Percentiles rank a stretch among this genome's conserved stretches.
These are phyloP conservation scores for Adansonia rubrostipa DNA, from an alignment of 441 rosid genomes.

Conservation along the genomic window DNA sequence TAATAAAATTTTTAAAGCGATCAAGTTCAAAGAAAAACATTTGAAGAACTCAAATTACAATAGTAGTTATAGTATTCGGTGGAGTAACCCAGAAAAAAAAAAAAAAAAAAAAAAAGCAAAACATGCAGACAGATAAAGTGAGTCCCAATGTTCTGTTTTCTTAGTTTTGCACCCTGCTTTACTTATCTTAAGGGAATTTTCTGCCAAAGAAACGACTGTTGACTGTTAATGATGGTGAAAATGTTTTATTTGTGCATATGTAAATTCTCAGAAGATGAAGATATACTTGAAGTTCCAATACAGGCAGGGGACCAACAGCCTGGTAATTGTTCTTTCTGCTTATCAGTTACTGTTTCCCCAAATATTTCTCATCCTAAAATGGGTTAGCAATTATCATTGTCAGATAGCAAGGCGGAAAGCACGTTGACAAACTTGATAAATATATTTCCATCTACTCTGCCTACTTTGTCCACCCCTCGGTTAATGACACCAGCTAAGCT, in stretches of 20 bases:
- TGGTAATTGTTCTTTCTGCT: neutral
- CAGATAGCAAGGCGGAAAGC: neutral
- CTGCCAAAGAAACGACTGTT: neutral
- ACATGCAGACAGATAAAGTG: too few relatives aligned
- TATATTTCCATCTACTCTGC: constrained; percentile 30
- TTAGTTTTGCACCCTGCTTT: too few relatives aligned
- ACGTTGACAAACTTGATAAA: constrained; percentile 22
- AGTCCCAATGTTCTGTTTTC: too few relatives aligned
- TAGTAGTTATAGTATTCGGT: constrained; percentile 1
- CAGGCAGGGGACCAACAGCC: neutral
- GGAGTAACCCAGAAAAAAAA: too few relatives aligned
- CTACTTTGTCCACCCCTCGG: constrained; percentile 30
- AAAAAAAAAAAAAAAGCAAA: too few relatives aligned
- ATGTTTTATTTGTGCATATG: neutral
- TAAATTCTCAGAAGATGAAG: neutral
- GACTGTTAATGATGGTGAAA: neutral
- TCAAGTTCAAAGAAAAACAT: too few relatives aligned
- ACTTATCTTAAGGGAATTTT: neutral
- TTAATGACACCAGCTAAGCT: constrained; percentile 3
- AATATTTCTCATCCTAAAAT: neutral
- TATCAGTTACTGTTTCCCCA: neutral
- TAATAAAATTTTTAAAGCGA: too few relatives aligned
- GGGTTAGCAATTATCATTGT: neutral
- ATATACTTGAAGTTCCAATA: neutral
- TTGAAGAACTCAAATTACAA: neutral